phyloP scores from a whole-genome alignment of 805 yeast species.

The Starmerella floricola region DNA sequence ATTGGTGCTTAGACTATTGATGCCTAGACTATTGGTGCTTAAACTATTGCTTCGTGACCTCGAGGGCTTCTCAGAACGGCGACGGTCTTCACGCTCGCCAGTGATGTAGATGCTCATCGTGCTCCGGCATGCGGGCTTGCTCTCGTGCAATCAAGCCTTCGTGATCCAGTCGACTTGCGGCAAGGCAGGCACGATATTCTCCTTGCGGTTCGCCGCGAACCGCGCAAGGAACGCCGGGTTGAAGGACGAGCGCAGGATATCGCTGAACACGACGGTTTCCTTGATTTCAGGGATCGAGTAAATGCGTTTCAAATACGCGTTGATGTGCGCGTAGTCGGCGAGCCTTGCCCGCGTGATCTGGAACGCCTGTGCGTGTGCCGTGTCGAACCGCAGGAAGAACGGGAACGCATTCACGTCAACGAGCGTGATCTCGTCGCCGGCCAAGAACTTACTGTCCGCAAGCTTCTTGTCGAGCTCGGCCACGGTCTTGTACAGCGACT shows the following conservation, averaged over 20 bases:
- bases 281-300: conserved; percentile 31
- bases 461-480: conserved; percentile 33
- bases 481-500: conserved; percentile 41
- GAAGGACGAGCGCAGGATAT: not conserved
- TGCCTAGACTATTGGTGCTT: too few relatives aligned
- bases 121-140: too few relatives aligned
- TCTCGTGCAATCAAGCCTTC: not conserved
- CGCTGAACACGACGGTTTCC: not conserved
- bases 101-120: too few relatives aligned
- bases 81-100: too few relatives aligned
- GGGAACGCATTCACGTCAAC: conserved; percentile 79
- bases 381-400: conserved; percentile 77
- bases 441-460: conserved; percentile 35
- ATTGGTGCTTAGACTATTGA: too few relatives aligned
- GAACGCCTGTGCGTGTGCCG: conserved; percentile 83
- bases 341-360: conserved; percentile 73
- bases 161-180: conserved; percentile 11
- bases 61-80: too few relatives aligned
- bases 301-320: conserved; percentile 65
- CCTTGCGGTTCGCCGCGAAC: not conserved
- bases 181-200: conserved; percentile 2
- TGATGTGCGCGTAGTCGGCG: conserved; percentile 58
- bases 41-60: too few relatives aligned
- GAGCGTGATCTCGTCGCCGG: conserved; percentile 64
- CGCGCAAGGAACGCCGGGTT: not conserved